Conservation (phyloP, 192 early-diverging fungal species). For the Coemansia guatemalensis region DNA sequence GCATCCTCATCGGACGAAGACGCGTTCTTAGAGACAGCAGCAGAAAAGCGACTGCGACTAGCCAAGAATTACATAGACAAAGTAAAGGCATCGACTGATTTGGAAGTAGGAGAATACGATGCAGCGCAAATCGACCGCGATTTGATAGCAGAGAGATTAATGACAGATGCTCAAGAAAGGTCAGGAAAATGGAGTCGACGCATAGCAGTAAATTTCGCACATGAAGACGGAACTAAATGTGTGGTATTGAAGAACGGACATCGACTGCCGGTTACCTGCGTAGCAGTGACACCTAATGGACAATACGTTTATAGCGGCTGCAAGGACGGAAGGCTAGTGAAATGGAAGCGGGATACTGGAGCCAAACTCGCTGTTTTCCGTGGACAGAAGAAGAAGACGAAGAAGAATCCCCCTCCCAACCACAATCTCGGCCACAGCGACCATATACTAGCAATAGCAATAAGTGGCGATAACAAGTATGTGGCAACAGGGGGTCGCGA, state of each 20-base stretch:
- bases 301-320: conserved; percentile 77
- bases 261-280: conserved; percentile 76
- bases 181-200: conserved; percentile 34
- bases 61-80: conserved; percentile 90
- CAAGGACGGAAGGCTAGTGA: conserved; percentile 92
- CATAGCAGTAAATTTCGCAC: conserved; percentile 34
- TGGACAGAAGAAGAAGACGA: conserved; percentile 61
- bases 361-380: conserved; percentile 65
- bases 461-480: conserved; percentile 66
- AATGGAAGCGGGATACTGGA: conserved; percentile 74
- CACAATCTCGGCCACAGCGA: conserved; percentile 71
- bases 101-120: conserved; percentile 75
- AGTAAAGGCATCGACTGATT: conserved; percentile 58
- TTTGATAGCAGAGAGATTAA: conserved; percentile 84
- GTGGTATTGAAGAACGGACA: conserved; percentile 55
- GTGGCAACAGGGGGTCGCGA: conserved; percentile 88
- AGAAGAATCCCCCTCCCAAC: conserved; percentile 53
- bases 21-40: conserved; percentile 79
- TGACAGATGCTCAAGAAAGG: conserved; percentile 65
- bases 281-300: conserved; percentile 68
- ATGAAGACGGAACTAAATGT: conserved; percentile 27
- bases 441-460: conserved; percentile 70
- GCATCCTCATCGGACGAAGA: conserved; percentile 58
- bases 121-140: conserved; percentile 92
- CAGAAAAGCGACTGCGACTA: conserved; percentile 89